phyloP scores from a whole-genome alignment of 352 stramenopile species.

The Pythium periplocum region DNA sequence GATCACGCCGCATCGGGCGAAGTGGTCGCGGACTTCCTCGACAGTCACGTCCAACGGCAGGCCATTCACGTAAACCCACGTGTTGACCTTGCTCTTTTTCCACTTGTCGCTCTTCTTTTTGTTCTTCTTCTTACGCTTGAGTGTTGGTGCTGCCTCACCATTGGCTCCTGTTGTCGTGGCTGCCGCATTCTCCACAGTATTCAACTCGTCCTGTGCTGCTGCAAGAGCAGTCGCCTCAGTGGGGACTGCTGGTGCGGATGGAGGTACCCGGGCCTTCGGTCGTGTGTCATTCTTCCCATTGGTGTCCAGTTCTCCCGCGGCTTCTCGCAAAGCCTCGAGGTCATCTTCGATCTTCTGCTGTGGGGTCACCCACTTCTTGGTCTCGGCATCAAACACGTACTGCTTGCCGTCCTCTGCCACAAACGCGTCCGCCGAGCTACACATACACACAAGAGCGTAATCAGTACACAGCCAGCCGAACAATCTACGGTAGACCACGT shows the following conservation, averaged over 20 bases:
- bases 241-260: conserved; percentile 6
- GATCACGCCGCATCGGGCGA: conserved; percentile 93
- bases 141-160: conserved; percentile 9
- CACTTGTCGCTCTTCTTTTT: conserved; percentile 79
- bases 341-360: conserved; percentile 30
- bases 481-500: neutral
- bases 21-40: conserved; percentile 91
- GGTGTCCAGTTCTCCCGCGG: conserved; percentile 9
- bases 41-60: conserved; percentile 90
- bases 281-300: conserved; percentile 24
- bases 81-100: conserved; percentile 84
- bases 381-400: conserved; percentile 33
- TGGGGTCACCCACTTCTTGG: conserved; percentile 30
- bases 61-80: conserved; percentile 96
- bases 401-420: conserved; percentile 30
- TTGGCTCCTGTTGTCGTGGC: conserved; percentile 2
- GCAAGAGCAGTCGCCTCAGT: conserved; percentile 5
- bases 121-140: conserved; percentile 72
- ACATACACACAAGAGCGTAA: neutral
- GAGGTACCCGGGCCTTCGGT: conserved; percentile 4
- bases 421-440: conserved; percentile 14
- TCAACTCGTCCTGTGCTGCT: neutral
- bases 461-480: neutral
- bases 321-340: conserved; percentile 49
- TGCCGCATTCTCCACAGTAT: neutral